Evolutionary conservation across 2,329 filamentous ascomycete genomes (phyloP).

Genomic region (Fusarium dlaminii): DNA sequence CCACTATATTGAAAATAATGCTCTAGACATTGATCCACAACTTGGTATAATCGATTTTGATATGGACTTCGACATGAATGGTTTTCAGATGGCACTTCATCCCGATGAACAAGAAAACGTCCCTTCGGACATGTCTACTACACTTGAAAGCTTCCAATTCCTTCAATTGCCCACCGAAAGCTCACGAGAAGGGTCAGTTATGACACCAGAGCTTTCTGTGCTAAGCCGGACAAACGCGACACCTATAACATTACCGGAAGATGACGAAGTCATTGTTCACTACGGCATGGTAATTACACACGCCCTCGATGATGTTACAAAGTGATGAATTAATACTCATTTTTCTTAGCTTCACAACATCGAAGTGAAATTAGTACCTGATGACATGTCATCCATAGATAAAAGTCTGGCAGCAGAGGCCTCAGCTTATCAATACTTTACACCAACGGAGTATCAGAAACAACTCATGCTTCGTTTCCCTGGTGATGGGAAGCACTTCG

Average conservation of each 20-base stretch:
- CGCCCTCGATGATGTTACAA: accelerated
- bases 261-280: not conserved
- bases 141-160: not conserved
- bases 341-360: not conserved
- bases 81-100: not conserved
- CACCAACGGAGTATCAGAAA: not conserved
- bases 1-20: not conserved
- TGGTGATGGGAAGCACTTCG: not conserved
- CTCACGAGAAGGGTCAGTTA: not conserved
- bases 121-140: accelerated
- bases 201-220: not conserved
- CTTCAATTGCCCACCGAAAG: not conserved
- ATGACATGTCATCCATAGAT: not conserved
- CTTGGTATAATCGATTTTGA: not conserved
- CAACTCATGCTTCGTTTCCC: constrained; percentile 11
- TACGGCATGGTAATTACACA: constrained; percentile 1
- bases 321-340: not conserved
- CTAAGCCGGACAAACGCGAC: not conserved
- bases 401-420: not conserved
- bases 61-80: not conserved
- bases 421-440: not conserved
- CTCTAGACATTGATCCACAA: not conserved
- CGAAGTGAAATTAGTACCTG: constrained; percentile 4
- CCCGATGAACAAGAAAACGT: not conserved
- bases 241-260: not conserved